phyloP scores from a whole-genome alignment of 2,329 filamentous ascomycete genomes.

The Claviceps paspali region DNA sequence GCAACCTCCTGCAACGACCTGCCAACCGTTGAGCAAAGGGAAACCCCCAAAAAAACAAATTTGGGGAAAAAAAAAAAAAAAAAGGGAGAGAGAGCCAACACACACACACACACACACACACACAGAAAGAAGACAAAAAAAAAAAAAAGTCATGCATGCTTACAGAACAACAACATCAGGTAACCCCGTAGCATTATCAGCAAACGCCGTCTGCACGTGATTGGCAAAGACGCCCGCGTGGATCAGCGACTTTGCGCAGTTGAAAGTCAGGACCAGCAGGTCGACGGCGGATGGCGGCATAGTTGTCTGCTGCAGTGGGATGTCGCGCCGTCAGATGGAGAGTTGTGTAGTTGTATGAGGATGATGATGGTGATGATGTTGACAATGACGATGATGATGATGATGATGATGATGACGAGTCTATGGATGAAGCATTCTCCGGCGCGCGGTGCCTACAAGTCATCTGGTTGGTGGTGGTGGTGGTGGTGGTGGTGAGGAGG shows the following conservation, averaged over 20 bases:
- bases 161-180: conserved; percentile 43
- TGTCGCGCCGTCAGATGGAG: conserved; percentile 1
- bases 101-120: too few relatives aligned
- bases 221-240: conserved; percentile 54
- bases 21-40: background rate
- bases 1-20: conserved; percentile 83
- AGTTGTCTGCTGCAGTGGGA: background rate
- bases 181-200: conserved; percentile 28
- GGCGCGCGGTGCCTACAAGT: too few relatives aligned
- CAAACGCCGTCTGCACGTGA: conserved; percentile 49
- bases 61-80: background rate
- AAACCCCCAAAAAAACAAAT: background rate
- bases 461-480: too few relatives aligned
- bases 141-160: conserved; percentile 6
- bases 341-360: too few relatives aligned
- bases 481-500: too few relatives aligned
- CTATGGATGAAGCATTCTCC: too few relatives aligned
- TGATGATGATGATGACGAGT: too few relatives aligned
- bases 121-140: too few relatives aligned
- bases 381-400: too few relatives aligned
- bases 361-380: too few relatives aligned
- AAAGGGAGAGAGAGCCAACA: background rate
- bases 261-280: conserved; percentile 75
- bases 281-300: conserved; percentile 39
- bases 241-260: conserved; percentile 62